Percentiles rank a stretch among this genome's conserved stretches.
phyloP scores from a whole-genome alignment of 73 alveolate species.

The Breviolum minutum region DNA sequence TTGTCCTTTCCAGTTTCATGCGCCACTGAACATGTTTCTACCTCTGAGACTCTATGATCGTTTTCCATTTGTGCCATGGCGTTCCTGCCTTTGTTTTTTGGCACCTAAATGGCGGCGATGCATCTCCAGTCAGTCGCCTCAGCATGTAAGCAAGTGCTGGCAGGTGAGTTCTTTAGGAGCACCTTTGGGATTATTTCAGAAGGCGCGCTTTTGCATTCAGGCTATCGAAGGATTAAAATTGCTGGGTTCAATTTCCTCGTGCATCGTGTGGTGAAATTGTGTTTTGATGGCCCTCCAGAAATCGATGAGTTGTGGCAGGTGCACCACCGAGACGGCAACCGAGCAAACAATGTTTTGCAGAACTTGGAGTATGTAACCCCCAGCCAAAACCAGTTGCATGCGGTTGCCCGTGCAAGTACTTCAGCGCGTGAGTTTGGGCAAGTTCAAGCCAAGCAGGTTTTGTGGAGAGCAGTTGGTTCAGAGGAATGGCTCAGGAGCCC shows the following conservation, averaged over 20 bases:
- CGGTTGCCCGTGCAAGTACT: background rate
- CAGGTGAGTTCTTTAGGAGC: conserved; percentile 51
- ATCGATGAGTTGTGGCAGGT: conserved; percentile 1
- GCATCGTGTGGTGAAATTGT: conserved; percentile 17
- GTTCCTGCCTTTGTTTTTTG: background rate
- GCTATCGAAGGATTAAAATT: background rate
- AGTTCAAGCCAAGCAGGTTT: background rate
- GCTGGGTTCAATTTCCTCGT: background rate
- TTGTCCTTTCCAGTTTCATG: too few species aligned
- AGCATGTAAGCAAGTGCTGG: conserved; percentile 27
- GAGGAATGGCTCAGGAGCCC: background rate
- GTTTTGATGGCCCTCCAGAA: background rate
- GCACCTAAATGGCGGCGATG: background rate
- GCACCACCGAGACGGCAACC: conserved; percentile 42
- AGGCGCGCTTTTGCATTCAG: background rate
- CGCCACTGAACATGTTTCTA: too few species aligned
- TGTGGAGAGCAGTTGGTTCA: background rate
- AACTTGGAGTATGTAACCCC: conserved; percentile 49
- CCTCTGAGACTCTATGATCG: too few species aligned
- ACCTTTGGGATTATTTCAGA: background rate
- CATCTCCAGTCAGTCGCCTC: background rate
- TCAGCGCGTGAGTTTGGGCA: background rate
- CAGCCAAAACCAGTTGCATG: background rate
- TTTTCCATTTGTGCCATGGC: background rate
- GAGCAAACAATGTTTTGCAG: background rate